Evolutionary conservation across 805 yeast species (phyloP).

Genomic region (Metschnikowia reukaufii): DNA sequence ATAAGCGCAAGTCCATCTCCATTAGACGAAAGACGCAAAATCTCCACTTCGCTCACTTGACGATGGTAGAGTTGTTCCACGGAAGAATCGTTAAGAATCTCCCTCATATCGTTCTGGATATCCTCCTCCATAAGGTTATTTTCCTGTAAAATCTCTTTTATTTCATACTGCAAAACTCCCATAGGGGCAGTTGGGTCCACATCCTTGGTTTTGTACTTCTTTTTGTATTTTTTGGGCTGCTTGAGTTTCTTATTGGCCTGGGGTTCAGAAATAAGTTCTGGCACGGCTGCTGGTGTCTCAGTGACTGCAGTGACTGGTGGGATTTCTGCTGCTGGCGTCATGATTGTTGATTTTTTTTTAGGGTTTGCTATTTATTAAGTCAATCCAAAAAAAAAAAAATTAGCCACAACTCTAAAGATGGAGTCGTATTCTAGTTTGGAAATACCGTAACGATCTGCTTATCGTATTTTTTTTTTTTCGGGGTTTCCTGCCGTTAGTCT

Average conservation of each 20-base stretch:
- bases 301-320: slow-evolving; percentile 12
- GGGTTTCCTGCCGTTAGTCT: slow-evolving; percentile 8
- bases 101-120: slow-evolving; percentile 64
- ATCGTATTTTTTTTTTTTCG: neutral
- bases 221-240: slow-evolving; percentile 29
- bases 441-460: neutral
- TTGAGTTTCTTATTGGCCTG: slow-evolving; percentile 18
- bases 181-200: slow-evolving; percentile 76
- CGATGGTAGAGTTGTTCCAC: slow-evolving; percentile 56
- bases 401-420: no score
- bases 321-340: neutral
- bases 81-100: slow-evolving; percentile 59
- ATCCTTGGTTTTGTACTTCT: slow-evolving; percentile 60
- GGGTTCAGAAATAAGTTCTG: neutral
- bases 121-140: slow-evolving; percentile 39
- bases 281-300: slow-evolving; percentile 1
- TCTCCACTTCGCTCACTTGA: slow-evolving; percentile 53
- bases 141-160: slow-evolving; percentile 53
- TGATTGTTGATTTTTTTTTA: neutral
- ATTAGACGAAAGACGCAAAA: slow-evolving; percentile 63
- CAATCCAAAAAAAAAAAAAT: neutral
- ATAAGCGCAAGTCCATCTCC: slow-evolving; percentile 87
- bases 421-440: neutral
- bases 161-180: slow-evolving; percentile 77
- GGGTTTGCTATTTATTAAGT: no score